Percentiles rank a stretch among this genome's conserved stretches.
Conservation (phyloP, 2,329 filamentous ascomycete genomes). For the Talaromyces islandicus region DNA sequence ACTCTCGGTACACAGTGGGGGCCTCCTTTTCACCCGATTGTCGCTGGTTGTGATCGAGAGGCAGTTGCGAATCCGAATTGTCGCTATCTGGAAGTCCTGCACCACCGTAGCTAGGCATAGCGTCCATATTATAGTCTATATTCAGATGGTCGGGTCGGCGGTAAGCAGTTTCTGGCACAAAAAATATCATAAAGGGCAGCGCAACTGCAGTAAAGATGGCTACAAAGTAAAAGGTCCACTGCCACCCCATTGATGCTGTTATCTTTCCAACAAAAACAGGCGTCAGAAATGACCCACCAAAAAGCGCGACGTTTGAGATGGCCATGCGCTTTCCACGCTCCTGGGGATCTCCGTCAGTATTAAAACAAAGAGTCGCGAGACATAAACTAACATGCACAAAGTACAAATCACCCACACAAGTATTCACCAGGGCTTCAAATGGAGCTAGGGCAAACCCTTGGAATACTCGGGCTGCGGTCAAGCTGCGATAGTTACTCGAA, state of each 20-base stretch:
- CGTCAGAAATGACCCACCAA: conserved; percentile 68
- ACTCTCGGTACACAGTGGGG: background rate
- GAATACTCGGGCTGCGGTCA: conserved; percentile 73
- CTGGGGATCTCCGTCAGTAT: conserved; percentile 26
- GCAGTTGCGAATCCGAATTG: conserved; percentile 10
- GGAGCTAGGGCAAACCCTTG: conserved; percentile 84
- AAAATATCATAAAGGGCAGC: conserved; percentile 66
- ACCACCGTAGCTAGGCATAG: conserved; percentile 11
- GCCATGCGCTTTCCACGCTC: conserved; percentile 84
- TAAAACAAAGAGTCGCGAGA: no score
- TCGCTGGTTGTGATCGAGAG: conserved; percentile 7
- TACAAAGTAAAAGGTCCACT: conserved; percentile 83
- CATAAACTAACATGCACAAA: conserved; percentile 67
- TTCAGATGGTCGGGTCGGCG: conserved; percentile 62
- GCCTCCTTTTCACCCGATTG: background rate
- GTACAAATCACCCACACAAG: conserved; percentile 82
- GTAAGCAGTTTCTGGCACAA: conserved; percentile 82
- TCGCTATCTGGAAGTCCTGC: background rate
- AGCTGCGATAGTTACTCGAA: conserved; percentile 60
- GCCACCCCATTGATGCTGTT: conserved; percentile 68
- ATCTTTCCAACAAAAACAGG: conserved; percentile 90
- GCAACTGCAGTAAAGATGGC: conserved; percentile 72
- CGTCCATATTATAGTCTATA: conserved; percentile 54
- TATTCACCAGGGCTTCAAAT: conserved; percentile 85
- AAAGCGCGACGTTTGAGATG: conserved; percentile 63